Percentiles rank a stretch among this genome's conserved stretches.
Evolutionary conservation across 2,329 filamentous ascomycete species (phyloP).

Genomic region (Talaromyces islandicus): DNA sequence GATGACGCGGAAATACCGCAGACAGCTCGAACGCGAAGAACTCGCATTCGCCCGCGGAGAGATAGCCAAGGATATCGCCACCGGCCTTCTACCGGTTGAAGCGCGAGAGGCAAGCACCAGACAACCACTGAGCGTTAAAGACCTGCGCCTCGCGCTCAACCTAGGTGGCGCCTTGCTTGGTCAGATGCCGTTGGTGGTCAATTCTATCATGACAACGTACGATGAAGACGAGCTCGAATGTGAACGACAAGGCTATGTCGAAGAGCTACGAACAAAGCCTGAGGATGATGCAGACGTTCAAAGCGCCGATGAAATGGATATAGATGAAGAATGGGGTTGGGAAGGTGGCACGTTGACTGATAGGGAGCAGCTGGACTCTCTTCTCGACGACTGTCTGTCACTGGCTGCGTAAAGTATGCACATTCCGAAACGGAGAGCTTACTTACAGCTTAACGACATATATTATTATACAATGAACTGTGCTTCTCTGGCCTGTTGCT

Average conservation of each 20-base stretch:
- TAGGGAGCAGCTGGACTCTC: slow-evolving; percentile 30
- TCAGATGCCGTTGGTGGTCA: slow-evolving; percentile 69
- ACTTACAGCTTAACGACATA: neutral
- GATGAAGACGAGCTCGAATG: slow-evolving; percentile 68
- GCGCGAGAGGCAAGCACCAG: slow-evolving; percentile 68
- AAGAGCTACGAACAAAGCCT: slow-evolving; percentile 10
- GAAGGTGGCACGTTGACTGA: slow-evolving; percentile 31
- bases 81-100: slow-evolving; percentile 74
- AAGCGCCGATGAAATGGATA: slow-evolving; percentile 32
- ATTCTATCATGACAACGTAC: slow-evolving; percentile 64
- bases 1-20: slow-evolving; percentile 71
- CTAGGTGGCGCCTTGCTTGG: slow-evolving; percentile 70
- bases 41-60: slow-evolving; percentile 67
- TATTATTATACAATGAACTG: neutral
- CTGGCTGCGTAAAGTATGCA: slow-evolving; percentile 29
- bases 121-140: slow-evolving; percentile 67
- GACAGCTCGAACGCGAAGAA: slow-evolving; percentile 71
- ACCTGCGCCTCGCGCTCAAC: slow-evolving; percentile 69
- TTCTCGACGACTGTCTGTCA: slow-evolving; percentile 38
- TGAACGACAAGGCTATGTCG: slow-evolving; percentile 29
- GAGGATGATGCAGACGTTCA: slow-evolving; percentile 14
- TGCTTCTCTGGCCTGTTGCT: neutral
- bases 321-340: slow-evolving; percentile 35
- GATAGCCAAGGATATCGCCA: slow-evolving; percentile 62
- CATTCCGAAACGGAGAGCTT: neutral